Percentiles rank a stretch among this genome's conserved stretches.
Evolutionary conservation across 129 eudicot species (phyloP).

Genomic region (Flaveria bidentis): DNA sequence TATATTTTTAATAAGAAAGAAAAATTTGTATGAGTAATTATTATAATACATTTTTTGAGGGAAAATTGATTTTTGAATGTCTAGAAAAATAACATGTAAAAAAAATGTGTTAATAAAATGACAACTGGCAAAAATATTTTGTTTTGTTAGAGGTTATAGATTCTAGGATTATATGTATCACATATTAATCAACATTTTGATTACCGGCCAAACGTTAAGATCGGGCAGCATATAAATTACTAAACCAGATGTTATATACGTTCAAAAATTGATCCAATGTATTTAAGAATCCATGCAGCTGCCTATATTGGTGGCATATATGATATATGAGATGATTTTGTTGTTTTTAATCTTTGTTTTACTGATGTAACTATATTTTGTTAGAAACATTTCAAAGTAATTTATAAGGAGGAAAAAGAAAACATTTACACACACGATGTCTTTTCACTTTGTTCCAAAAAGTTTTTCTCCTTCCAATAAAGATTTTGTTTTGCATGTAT

Average conservation of each 20-base stretch:
- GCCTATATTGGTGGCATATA: no score
- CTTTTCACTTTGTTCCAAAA: slow-evolving; percentile 32
- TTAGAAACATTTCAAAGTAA: not conserved
- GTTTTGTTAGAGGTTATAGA: no score
- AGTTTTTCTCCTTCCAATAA: slow-evolving; percentile 34
- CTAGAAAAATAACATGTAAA: no score
- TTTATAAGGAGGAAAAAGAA: not conserved
- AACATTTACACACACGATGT: slow-evolving; percentile 30
- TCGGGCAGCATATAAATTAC: not conserved
- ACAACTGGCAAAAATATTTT: no score
- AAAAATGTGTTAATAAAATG: no score
- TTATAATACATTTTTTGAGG: no score
- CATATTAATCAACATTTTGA: not conserved
- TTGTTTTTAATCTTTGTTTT: not conserved
- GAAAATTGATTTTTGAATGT: no score
- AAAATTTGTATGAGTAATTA: no score
- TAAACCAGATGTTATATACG: not conserved
- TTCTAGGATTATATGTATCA: not conserved
- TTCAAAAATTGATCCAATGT: not conserved
- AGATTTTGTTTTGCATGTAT: slow-evolving; percentile 45
- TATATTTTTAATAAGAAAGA: no score
- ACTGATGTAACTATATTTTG: not conserved
- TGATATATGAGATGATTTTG: not conserved
- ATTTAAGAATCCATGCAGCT: not conserved
- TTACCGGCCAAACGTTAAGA: not conserved